Evolutionary conservation across 805 yeast species (phyloP).

Genomic region (Saturnispora diversa): DNA sequence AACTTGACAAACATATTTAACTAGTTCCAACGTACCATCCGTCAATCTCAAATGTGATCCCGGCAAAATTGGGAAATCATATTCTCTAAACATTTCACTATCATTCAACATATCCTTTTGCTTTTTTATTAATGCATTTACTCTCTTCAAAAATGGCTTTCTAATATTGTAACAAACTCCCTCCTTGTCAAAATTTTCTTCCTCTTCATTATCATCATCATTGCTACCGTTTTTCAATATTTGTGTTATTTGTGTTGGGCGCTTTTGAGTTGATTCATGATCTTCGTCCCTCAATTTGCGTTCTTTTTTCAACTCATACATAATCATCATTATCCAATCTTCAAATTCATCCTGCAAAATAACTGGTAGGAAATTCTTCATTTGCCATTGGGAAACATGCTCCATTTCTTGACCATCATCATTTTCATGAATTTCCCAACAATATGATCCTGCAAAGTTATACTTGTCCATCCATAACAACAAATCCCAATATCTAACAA

Average conservation of each 20-base stretch:
- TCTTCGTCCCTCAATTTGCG: conserved; percentile 32
- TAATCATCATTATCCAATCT: conserved; percentile 73
- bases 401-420: conserved; percentile 35
- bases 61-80: conserved; percentile 65
- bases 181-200: conserved; percentile 24
- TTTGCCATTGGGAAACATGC: conserved; percentile 68
- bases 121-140: conserved; percentile 53
- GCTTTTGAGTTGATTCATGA: conserved; percentile 16
- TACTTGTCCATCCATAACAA: conserved; percentile 90
- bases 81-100: conserved; percentile 55
- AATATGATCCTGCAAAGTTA: conserved; percentile 72
- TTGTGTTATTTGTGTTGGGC: conserved; percentile 62
- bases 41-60: conserved; percentile 55
- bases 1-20: conserved; percentile 67
- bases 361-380: conserved; percentile 63
- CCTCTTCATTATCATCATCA: conserved; percentile 14
- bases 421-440: conserved; percentile 31
- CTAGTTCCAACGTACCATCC: conserved; percentile 74
- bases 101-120: conserved; percentile 70
- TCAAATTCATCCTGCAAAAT: conserved; percentile 76
- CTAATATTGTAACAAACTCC: conserved; percentile 53
- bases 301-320: conserved; percentile 57
- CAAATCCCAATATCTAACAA: conserved; percentile 84
- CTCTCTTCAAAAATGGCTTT: conserved; percentile 56
- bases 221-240: conserved; percentile 37